Base-by-base conservation (phyloP, 2,329 filamentous ascomycete genomes). In the Sphaceloma murrayae region DNA sequence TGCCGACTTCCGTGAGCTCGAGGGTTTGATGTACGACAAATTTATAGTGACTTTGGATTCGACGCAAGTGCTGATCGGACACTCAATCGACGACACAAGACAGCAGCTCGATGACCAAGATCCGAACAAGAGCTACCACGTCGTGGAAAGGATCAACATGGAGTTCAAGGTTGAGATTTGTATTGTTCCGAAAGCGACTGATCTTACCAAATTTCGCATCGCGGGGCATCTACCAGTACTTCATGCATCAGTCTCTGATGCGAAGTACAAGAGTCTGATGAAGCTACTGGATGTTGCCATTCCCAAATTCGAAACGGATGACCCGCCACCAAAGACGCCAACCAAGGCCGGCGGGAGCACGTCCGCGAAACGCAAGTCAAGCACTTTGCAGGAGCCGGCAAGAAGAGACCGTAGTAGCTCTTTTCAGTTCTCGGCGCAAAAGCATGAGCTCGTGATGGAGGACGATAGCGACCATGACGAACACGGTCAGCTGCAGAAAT, bases 191-290 rank as follows among this genome's bases (percentile, higher is more conserved):
- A 95, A 95, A 59, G 86, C 86, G 1, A 83, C 89, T 0, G 93
- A 95, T 51, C 68, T 99, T 38, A 93, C 91, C 10, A 91, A 91
- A 56, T 80, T 95, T 53, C 82, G 85, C 49, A 78, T 99, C 24
- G 93, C 87, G 1, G 91, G 91, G 2, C 86, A 93, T 54, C 70
- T 99, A 43, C 91, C 93, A 0, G 80, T 96, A 43, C 71, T 99
- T 1, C 89, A 96, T 60, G 91, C 85, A 8, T 85, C 84, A 0
- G 80, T 93, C 27, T 96, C 91, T 0, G 93, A 99, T 56, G 79
- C 79, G 27, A 98, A 98, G 61, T 98, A 98, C 69, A 98, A 96
- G 67, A 88, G 78, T 34, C 63, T 98, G 48, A 98, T 99, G 91
- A 88, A 80, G 55, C 72, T 98, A 32, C 89, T 98, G 49, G 89